These are phyloP conservation scores for Gossypium schwendimanii DNA, from an alignment of 441 rosid genomes.

Conservation along the genomic window DNA sequence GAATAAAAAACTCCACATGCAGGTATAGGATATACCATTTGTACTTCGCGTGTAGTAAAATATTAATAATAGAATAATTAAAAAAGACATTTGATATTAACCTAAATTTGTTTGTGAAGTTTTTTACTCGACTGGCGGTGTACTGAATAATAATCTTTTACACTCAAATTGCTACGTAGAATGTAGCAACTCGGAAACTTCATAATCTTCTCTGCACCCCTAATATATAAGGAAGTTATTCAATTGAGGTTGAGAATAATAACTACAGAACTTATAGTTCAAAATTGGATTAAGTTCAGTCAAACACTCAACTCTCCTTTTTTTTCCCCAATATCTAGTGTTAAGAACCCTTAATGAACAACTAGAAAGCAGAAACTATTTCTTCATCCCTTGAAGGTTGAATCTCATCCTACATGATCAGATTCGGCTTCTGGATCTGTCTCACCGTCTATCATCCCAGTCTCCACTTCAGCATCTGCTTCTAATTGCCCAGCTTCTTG, in stretches of 20 bases:
- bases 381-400: neutral
- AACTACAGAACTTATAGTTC: neutral
- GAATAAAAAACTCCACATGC: too few relatives aligned
- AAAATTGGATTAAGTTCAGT: neutral
- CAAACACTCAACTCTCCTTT: neutral
- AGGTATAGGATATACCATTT: too few relatives aligned
- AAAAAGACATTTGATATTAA: too few relatives aligned
- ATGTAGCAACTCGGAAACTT: neutral
- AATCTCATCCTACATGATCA: slow-evolving; percentile 28
- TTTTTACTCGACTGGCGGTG: too few relatives aligned
- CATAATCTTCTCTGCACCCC: neutral
- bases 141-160: too few relatives aligned
- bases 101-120: too few relatives aligned
- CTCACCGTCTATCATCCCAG: slow-evolving; percentile 37
- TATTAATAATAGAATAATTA: too few relatives aligned
- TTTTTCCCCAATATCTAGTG: neutral
- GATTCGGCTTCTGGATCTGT: slow-evolving; percentile 67
- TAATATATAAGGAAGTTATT: neutral
- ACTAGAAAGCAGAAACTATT: neutral
- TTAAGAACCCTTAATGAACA: neutral
- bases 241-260: neutral
- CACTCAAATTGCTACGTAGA: too few relatives aligned
- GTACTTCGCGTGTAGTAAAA: too few relatives aligned
- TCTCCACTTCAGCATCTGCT: slow-evolving; percentile 49
- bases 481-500: slow-evolving; percentile 79